A percentile compares a stretch with the other conserved stretches of the same genome.
These are phyloP conservation scores for Trametes meyenii DNA, from an alignment of 768 basidiomycete species.

Conservation along the genomic window DNA sequence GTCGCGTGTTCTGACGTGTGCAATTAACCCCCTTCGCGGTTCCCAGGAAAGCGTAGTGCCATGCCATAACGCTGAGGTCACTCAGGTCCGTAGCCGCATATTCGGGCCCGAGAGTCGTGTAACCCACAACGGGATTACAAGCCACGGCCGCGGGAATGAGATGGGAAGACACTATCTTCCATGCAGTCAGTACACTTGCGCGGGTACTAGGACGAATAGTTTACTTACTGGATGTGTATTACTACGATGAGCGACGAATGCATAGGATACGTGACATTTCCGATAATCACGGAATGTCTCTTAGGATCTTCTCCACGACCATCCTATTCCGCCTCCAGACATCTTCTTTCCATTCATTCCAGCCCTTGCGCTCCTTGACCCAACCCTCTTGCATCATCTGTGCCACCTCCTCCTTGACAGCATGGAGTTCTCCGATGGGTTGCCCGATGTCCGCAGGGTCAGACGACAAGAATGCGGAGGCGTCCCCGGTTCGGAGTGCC, in stretches of 20 bases:
- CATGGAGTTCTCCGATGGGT: conserved; percentile 23
- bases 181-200: no score
- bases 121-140: no score
- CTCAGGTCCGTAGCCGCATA: no score
- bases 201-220: no score
- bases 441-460: conserved; percentile 19
- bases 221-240: no score
- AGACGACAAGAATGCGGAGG: conserved; percentile 29
- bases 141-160: no score
- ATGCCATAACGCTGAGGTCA: no score
- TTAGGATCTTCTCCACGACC: conserved; percentile 36
- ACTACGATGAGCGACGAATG: neutral
- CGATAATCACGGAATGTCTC: conserved; percentile 30
- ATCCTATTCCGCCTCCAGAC: conserved; percentile 38
- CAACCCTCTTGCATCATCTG: conserved; percentile 38
- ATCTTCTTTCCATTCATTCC: conserved; percentile 34
- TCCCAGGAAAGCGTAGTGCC: no score
- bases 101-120: no score
- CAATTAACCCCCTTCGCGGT: no score
- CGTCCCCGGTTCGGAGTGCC: conserved; percentile 39
- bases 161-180: no score
- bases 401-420: conserved; percentile 28
- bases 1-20: no score
- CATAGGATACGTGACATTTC: neutral
- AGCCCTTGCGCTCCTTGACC: conserved; percentile 32